Evolutionary conservation across 2,329 filamentous ascomycete species (phyloP).

Genomic region (Dendrostoma leiphaemia): DNA sequence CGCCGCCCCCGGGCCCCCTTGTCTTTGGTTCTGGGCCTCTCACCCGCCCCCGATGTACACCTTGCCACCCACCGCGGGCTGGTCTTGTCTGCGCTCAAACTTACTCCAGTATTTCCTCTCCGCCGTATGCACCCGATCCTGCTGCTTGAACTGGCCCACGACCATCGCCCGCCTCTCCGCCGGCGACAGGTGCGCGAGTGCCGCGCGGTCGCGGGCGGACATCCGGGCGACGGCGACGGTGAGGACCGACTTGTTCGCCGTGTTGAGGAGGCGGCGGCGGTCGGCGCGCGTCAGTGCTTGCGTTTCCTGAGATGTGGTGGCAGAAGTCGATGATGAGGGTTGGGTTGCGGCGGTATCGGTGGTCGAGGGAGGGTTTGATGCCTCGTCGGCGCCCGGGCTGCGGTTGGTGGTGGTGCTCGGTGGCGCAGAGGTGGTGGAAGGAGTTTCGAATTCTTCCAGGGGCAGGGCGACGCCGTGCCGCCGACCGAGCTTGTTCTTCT

Average conservation of each 20-base stretch:
- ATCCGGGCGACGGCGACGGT: slow-evolving; percentile 14
- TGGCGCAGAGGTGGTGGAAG: no score
- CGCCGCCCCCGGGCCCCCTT: no score
- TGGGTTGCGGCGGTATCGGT: not conserved
- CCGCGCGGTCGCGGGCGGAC: slow-evolving; percentile 26
- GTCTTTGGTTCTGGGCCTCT: no score
- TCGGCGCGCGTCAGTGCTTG: not conserved
- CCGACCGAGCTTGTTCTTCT: not conserved
- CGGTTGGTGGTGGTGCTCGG: not conserved
- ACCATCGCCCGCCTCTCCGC: slow-evolving; percentile 29
- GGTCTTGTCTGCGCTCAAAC: slow-evolving; percentile 16
- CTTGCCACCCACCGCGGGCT: not conserved
- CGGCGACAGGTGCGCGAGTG: slow-evolving; percentile 27
- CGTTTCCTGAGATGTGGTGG: not conserved
- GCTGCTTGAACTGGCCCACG: slow-evolving; percentile 27
- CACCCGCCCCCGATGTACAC: no score
- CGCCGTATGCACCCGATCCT: slow-evolving; percentile 23
- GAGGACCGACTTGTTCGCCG: not conserved
- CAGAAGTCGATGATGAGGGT: not conserved
- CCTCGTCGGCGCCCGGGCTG: no score
- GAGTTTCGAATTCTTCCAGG: not conserved
- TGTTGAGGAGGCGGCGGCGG: slow-evolving; percentile 5
- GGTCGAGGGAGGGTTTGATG: no score
- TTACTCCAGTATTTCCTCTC: slow-evolving; percentile 22
- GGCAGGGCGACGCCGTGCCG: not conserved